Base-by-base conservation (phyloP, 192 early-diverging fungal genomes). In the Umbelopsis sp. region DNA sequence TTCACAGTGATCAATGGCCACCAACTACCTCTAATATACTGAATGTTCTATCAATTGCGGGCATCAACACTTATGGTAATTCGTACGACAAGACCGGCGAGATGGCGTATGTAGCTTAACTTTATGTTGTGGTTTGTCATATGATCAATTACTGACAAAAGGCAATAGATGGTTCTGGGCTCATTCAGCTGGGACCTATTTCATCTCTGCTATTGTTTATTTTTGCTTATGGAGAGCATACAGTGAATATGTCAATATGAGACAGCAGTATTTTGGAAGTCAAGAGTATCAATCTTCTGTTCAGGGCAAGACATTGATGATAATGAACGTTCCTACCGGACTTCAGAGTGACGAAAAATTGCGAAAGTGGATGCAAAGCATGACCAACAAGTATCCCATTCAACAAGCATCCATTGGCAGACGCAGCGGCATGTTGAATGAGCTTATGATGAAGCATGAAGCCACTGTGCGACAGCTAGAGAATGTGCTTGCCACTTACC, bases 261-360 rank as follows among this genome's bases (percentile, higher is more conserved):
- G 80, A 67, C 81, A 86, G 48, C 51, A 70, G 12, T 84, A 91
- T 71, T 93, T 85, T 76, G 70, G 84, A 35, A 89, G 86, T 22
- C 78, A 86, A 1, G 74, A 72, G 0, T 91, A 90, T 68, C 84
- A 87, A 70, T 80, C 82, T 67, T 82, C 86, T 25, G 77, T 91
- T 65, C 87, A 90, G 65, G 86, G 88, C 18, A 85, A 88, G 55
- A 91, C 91, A 4, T 35, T 93, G 46, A 86, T 91, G 81, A 70
- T 91, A 18, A 85, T 87, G 9, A 86, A 87, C 16, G 72, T 93
- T 16, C 91, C 90, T 1, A 23, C 68, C 1, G 79, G 79, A 15
- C 69, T 90, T 67, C 90, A 87, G 70, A 81, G 72, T 47, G 88
- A 91, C 71, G 68, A 77, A 37, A 80, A 77, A 12, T 80, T 93